Evolutionary conservation across 164 flowering plant genomes (phyloP), one percentile per base, ranked within the genome.

Genomic region (Houttuynia cordata): DNA sequence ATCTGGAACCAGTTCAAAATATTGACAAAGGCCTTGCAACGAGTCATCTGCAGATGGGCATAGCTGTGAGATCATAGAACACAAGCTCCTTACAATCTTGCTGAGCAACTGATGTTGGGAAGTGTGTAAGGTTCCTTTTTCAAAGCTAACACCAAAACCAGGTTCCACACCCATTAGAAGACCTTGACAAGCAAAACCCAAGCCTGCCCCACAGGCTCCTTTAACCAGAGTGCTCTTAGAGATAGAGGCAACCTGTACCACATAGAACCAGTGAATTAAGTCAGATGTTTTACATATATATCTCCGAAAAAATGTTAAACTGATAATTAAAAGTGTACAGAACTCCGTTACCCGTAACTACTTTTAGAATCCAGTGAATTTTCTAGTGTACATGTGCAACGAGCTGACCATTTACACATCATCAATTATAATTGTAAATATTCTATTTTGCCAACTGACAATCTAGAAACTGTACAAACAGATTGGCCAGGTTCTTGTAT

Each of bases 121-220:
- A 50, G 66, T 60, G 73, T 63, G 66, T 61, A 55, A 37, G 37
- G 74, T 70, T 59, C 75, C 81, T 55, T 71, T 71, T 21, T 73
- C 78, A 54, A 62, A 63, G 59, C 63, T 55, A 65, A 72, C 58
- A 50, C 51, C 68, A 60, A 71, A 81, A 53, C 57, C 70, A 70
- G 64, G 67, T 71, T 69, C 79, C 67, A 55, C 77, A 62, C 82
- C 64, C 5, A 73, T 73, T 71, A 88, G 80, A 70, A 91, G 88
- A 72, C 74, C 80, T 69, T 81, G 85, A 76, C 83, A 82, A 40
- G 81, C 72, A 75, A 81, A 80, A 51, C 99, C 99, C 71, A 94
- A 75, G 62, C 90, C 96, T 73, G 82, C 71, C 45, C 86, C 96
- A 78, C 99, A 91, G 17, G 97, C 95, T 73, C 99, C 99, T 82